A percentile compares a stretch with the other conserved stretches of the same genome.
These are phyloP conservation scores for Penicillium soppii DNA, from an alignment of 495 filamentous ascomycete species.

Conservation along the genomic window DNA sequence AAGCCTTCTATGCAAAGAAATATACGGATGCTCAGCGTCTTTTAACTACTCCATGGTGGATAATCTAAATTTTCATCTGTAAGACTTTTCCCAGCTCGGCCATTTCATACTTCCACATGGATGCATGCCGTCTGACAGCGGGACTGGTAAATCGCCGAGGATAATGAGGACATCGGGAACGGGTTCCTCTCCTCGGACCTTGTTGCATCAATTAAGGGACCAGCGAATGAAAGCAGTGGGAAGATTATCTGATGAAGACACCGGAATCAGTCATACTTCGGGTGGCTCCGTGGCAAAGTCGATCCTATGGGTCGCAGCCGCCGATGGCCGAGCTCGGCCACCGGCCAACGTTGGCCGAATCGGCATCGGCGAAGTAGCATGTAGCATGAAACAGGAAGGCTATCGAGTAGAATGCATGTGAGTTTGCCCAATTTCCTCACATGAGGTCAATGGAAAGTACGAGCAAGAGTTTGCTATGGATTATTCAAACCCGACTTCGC, in stretches of 20 bases:
- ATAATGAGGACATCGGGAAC: background rate
- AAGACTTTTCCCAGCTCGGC: background rate
- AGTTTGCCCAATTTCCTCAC: background rate
- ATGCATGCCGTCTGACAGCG: background rate
- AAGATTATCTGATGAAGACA: background rate
- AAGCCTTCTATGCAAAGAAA: background rate
- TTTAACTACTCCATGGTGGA: background rate
- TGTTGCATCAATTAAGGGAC: background rate
- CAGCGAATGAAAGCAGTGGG: background rate
- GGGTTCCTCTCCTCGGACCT: background rate
- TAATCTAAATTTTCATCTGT: background rate
- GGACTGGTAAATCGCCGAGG: slow-evolving; percentile 2
- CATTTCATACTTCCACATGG: background rate
- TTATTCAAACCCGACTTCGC: too few species aligned
- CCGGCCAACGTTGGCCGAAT: slow-evolving; percentile 1
- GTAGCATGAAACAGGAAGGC: background rate
- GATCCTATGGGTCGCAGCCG: background rate
- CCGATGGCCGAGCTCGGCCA: slow-evolving; percentile 3
- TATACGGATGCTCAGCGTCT: background rate
- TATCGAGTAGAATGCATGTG: background rate
- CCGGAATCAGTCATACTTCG: background rate
- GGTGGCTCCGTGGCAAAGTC: background rate
- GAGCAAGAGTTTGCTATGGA: too few species aligned
- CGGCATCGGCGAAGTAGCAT: background rate
- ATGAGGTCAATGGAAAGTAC: too few species aligned